A percentile compares a stretch with the other conserved stretches of the same genome.
These are phyloP conservation scores for Aspergillus luchuensis DNA, from an alignment of 2,329 filamentous ascomycete genomes.

Conservation along the genomic window DNA sequence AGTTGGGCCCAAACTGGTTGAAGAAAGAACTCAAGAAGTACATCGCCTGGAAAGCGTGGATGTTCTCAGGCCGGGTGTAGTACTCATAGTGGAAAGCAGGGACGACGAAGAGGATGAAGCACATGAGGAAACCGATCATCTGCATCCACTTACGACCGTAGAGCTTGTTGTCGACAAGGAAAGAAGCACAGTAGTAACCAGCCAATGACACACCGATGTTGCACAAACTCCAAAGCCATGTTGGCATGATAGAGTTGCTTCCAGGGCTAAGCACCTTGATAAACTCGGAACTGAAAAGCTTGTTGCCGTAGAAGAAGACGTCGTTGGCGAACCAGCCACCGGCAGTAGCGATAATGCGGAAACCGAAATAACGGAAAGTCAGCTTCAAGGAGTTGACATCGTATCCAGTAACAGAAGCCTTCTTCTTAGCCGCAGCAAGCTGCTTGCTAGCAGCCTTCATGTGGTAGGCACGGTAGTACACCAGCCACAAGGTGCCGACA, in stretches of 20 bases:
- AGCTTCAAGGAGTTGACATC: conserved; percentile 79
- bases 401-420: conserved; percentile 85
- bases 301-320: conserved; percentile 99
- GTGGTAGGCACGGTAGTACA: conserved; percentile 94
- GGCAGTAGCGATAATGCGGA: conserved; percentile 81
- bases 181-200: conserved; percentile 87
- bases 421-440: conserved; percentile 79
- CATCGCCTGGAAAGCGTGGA: conserved; percentile 95
- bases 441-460: conserved; percentile 88
- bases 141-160: conserved; percentile 97
- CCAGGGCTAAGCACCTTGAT: conserved; percentile 75
- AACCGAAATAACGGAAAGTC: conserved; percentile 81
- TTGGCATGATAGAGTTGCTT: conserved; percentile 74
- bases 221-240: conserved; percentile 89
- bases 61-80: conserved; percentile 70
- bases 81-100: conserved; percentile 86
- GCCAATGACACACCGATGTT: conserved; percentile 83
- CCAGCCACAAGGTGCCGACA: conserved; percentile 86
- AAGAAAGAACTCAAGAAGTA: conserved; percentile 98
- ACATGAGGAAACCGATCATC: conserved; percentile 88
- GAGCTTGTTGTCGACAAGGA: conserved; percentile 93
- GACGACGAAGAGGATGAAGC: conserved; percentile 90
- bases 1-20: conserved; percentile 98
- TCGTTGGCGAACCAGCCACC: conserved; percentile 95
- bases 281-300: conserved; percentile 91